A percentile compares a stretch with the other conserved stretches of the same genome.
Evolutionary conservation across 177 flowering plant species (phyloP).

Genomic region (Vitis hybrid): DNA sequence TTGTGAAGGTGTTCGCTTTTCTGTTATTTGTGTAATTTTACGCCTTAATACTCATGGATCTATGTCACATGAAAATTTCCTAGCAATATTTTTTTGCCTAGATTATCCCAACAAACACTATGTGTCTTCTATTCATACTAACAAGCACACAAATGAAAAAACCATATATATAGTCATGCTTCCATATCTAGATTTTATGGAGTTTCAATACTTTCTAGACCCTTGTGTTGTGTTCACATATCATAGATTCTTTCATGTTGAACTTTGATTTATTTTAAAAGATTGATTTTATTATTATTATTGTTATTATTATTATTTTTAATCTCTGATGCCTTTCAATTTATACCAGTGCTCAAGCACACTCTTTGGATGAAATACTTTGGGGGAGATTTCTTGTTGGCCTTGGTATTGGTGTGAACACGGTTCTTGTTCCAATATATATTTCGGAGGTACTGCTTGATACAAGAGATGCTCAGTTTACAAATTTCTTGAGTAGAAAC

Average conservation of each 20-base stretch:
- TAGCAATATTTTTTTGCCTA: too few species aligned
- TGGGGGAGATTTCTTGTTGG: conserved; percentile 87
- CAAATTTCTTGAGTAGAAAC: not conserved
- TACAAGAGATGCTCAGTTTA: not conserved
- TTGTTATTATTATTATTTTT: not conserved
- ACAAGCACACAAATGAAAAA: not conserved
- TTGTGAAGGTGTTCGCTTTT: too few species aligned
- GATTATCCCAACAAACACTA: too few species aligned
- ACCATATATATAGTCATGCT: not conserved
- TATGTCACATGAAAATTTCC: too few species aligned
- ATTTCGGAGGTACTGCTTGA: conserved; percentile 65
- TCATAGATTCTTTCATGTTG: not conserved
- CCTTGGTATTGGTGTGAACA: conserved; percentile 82
- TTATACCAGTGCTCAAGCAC: conserved; percentile 75
- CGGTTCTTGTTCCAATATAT: conserved; percentile 86
- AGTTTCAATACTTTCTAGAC: not conserved
- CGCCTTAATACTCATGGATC: too few species aligned
- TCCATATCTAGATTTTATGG: not conserved
- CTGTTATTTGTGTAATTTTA: too few species aligned
- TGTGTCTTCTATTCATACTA: too few species aligned
- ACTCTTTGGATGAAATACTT: conserved; percentile 63
- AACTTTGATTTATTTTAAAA: not conserved
- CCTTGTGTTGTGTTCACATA: not conserved
- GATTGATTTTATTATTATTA: too few species aligned
- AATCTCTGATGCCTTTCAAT: conserved; percentile 6